Conservation (phyloP, 1,284 basidiomycete species). For the Ceratobasidium sp. region DNA sequence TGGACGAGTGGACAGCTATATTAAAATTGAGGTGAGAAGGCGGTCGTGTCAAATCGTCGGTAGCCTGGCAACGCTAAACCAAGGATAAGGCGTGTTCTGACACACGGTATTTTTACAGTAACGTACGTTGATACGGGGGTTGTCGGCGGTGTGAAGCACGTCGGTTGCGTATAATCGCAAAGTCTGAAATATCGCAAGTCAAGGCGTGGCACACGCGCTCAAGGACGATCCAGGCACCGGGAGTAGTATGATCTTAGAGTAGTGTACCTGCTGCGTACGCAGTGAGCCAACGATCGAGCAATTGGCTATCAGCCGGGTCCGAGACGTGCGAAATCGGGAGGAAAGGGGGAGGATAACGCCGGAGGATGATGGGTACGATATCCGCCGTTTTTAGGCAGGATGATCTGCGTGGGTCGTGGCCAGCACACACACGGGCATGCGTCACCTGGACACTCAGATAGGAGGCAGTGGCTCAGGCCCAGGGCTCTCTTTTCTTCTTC, state of each 20-base stretch:
- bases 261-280: constrained; percentile 1
- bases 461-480: constrained; percentile 9
- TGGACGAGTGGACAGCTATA: neutral
- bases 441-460: constrained; percentile 7
- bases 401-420: neutral
- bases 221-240: constrained; percentile 2
- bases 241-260: too few relatives aligned
- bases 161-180: neutral
- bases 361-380: neutral
- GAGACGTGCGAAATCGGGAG: neutral
- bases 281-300: neutral
- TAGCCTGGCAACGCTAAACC: neutral
- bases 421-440: neutral
- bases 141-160: neutral
- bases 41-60: neutral
- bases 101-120: neutral
- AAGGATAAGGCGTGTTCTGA: neutral
- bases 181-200: neutral
- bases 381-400: neutral
- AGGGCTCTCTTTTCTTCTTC: neutral
- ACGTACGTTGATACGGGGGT: neutral
- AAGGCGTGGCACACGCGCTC: neutral
- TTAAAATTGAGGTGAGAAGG: neutral
- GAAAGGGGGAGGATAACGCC: neutral
- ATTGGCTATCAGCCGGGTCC: neutral